These are phyloP conservation scores for Taiwanofungus camphoratus DNA, from an alignment of 1,284 basidiomycete species.

Conservation along the genomic window DNA sequence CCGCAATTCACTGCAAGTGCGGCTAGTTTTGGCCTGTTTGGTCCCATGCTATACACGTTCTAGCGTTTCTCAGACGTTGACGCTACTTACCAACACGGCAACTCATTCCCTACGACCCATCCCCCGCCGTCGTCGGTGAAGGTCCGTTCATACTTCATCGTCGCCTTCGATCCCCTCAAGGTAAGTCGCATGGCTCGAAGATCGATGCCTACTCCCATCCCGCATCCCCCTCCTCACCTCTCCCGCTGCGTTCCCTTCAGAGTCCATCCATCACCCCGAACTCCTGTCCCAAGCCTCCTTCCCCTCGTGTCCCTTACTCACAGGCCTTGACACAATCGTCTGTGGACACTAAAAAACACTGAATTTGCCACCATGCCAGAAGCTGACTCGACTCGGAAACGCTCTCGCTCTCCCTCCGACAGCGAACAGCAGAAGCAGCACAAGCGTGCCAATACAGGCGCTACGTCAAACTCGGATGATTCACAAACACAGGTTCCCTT, in stretches of 20 bases:
- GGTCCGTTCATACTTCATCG: constrained; percentile 9
- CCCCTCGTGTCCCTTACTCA: constrained; percentile 23
- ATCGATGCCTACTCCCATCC: constrained; percentile 27
- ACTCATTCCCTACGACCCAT: constrained; percentile 6
- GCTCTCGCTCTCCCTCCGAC: constrained; percentile 81
- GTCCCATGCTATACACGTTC: too few species aligned
- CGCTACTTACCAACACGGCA: too few species aligned
- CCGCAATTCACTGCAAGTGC: background rate
- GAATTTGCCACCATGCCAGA: constrained; percentile 66
- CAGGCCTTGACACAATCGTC: constrained; percentile 23
- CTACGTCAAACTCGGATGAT: constrained; percentile 54
- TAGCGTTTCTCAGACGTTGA: too few species aligned
- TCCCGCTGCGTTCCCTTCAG: constrained; percentile 28
- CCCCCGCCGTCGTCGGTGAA: constrained; percentile 13
- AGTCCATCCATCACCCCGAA: constrained; percentile 22
- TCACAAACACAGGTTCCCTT: constrained; percentile 35
- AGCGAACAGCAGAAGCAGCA: constrained; percentile 69
- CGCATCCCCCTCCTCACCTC: constrained; percentile 30
- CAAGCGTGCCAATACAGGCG: constrained; percentile 80
- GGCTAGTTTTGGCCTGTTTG: background rate
- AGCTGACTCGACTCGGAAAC: constrained; percentile 74
- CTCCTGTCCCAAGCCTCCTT: constrained; percentile 25
- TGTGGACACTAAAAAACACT: constrained; percentile 28
- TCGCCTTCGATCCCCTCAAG: constrained; percentile 12
- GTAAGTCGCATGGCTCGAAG: constrained; percentile 24